Evolutionary conservation across 78 protist genomes (phyloP).

Genomic region (Tieghemostelium lacteum): DNA sequence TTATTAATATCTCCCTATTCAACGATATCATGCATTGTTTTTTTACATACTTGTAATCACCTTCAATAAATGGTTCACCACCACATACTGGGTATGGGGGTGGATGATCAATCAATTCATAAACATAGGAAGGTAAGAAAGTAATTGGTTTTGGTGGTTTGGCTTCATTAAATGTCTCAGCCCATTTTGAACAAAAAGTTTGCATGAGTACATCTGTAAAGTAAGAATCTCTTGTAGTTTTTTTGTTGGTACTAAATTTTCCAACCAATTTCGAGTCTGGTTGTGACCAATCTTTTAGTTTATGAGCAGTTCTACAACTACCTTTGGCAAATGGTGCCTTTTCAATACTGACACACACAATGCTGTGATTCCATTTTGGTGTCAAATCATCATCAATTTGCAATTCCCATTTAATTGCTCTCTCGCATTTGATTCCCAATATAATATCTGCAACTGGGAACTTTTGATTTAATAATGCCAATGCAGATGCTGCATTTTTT

Average conservation of each 20-base stretch:
- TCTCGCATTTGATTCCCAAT: constrained; percentile 68
- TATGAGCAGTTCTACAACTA: constrained; percentile 72
- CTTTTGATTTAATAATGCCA: constrained; percentile 72
- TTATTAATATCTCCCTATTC: background rate
- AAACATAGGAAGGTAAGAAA: constrained; percentile 59
- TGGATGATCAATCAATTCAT: constrained; percentile 73
- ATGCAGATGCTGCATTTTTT: background rate
- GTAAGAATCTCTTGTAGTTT: constrained; percentile 69
- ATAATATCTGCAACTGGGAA: constrained; percentile 78
- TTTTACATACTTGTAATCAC: constrained; percentile 54
- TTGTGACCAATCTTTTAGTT: constrained; percentile 63
- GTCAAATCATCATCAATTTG: constrained; percentile 68
- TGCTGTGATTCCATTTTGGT: constrained; percentile 69
- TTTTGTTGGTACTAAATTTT: constrained; percentile 66
- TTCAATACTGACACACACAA: constrained; percentile 70
- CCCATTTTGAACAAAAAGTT: constrained; percentile 71
- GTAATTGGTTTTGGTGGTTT: constrained; percentile 78
- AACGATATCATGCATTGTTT: background rate
- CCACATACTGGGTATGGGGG: constrained; percentile 80
- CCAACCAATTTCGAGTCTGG: constrained; percentile 55
- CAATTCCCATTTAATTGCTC: constrained; percentile 79
- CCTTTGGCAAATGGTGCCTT: constrained; percentile 73
- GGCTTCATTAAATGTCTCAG: constrained; percentile 63
- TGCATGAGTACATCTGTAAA: constrained; percentile 76
- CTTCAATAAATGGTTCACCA: constrained; percentile 78